Conservation (phyloP, 805 yeast genomes). For the Teunomyces panamensis region DNA sequence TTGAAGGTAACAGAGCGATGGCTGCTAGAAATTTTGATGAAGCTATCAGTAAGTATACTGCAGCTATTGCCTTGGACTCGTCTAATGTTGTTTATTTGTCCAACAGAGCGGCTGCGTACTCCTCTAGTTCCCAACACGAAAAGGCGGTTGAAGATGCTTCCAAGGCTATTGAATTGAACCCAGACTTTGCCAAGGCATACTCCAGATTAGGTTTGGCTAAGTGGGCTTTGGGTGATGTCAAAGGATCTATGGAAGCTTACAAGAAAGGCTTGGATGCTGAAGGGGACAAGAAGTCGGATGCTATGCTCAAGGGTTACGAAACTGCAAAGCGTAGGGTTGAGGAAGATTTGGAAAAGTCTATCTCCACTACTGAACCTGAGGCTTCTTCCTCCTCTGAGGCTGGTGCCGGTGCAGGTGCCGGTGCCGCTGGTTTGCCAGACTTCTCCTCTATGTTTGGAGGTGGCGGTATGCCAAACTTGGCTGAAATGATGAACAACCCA, state of each 20-base stretch:
- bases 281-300: constrained; percentile 79
- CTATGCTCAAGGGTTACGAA: constrained; percentile 90
- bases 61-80: constrained; percentile 70
- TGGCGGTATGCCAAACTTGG: constrained; percentile 64
- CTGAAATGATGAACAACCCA: constrained; percentile 83
- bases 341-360: constrained; percentile 55
- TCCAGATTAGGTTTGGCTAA: constrained; percentile 92
- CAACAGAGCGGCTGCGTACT: constrained; percentile 95
- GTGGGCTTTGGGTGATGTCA: constrained; percentile 90
- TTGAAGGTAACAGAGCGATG: constrained; percentile 88
- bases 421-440: constrained; percentile 69
- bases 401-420: constrained; percentile 39
- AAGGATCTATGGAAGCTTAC: constrained; percentile 88
- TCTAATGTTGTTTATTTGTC: constrained; percentile 81
- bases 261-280: constrained; percentile 83
- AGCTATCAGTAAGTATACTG: constrained; percentile 77
- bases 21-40: constrained; percentile 64
- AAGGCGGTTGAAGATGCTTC: constrained; percentile 83
- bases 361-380: constrained; percentile 27
- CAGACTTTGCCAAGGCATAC: constrained; percentile 86
- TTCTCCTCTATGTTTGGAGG: constrained; percentile 63
- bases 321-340: constrained; percentile 87
- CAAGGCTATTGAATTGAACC: constrained; percentile 72
- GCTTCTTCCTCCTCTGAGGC: constrained; percentile 28
- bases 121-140: constrained; percentile 70